Base-by-base conservation (phyloP, 768 basidiomycete species). In the Naganishia vishniacii region DNA sequence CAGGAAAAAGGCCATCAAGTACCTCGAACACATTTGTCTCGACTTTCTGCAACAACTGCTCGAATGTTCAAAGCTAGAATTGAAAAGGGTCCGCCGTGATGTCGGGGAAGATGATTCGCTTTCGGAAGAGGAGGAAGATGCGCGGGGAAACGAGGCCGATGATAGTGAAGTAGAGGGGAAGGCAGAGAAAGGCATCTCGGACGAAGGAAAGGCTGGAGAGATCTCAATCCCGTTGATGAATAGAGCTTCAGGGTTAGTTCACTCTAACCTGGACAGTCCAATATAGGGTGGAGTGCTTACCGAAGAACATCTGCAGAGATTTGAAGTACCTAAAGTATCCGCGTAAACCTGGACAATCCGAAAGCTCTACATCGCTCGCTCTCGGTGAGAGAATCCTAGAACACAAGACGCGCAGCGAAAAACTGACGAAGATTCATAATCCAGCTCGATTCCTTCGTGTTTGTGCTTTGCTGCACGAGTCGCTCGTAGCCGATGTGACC, bases 1-100 rank as follows among this genome's bases (percentile, higher is more conserved):
- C n/a, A 56, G 53, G 23, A 56, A 56, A 16, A 56, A 56, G 34
- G 53, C 53, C 4, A 56, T 56, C 5, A 56, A 56, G 53, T 56
- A 56, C 25, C 53, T 56, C 53, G 53, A 56, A 40, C 53, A 40
- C 37, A 18, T 56, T 8, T 13, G 28, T 3, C 37, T 56, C n/a
- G 53, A 56, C n/a, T 34, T 56, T 3, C 23, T 56, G 32, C 53
- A 37, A 32, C 53, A 56, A 26, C 1, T 56, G 28, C 18, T 40
- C 5, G 53, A 26, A 11, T 37, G 32, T 16, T 16, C 25, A 13
- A 56, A 40, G 37, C 37, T 56, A 25, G 31, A 56, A 37, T 29
- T 40, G 23, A 20, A 25, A 12, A 1, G 32, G 20, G 53, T 56
- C 53, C 53, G 53, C 26, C 34, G 53, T 4, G 53, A 56, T 6